A percentile compares a stretch with the other conserved stretches of the same genome.
Conservation (phyloP, 2,329 filamentous ascomycete genomes). For the Aureobasidium sp. region DNA sequence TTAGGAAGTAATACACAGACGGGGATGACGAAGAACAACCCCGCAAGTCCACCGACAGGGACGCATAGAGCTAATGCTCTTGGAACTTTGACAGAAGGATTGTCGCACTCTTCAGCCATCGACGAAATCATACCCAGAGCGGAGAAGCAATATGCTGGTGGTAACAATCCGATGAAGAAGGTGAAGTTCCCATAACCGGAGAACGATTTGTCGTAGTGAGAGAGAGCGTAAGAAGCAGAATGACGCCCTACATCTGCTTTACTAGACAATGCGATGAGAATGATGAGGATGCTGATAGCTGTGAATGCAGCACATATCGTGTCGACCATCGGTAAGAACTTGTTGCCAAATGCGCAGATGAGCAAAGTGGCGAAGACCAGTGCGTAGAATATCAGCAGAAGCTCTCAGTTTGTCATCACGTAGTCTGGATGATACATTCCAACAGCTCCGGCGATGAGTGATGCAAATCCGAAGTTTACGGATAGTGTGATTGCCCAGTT, state of each 20-base stretch:
- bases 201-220: conserved; percentile 48
- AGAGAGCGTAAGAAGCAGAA: conserved; percentile 42
- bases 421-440: conserved; percentile 47
- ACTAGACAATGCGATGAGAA: conserved; percentile 48
- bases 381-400: conserved; percentile 63
- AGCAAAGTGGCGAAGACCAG: conserved; percentile 57
- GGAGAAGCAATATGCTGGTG: conserved; percentile 30
- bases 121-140: conserved; percentile 55
- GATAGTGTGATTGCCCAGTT: conserved; percentile 72
- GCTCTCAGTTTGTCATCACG: conserved; percentile 51
- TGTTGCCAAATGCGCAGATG: conserved; percentile 60
- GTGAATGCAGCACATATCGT: conserved; percentile 51
- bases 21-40: conserved; percentile 49
- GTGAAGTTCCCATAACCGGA: conserved; percentile 53
- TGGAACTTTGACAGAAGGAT: conserved; percentile 46
- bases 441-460: conserved; percentile 41
- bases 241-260: conserved; percentile 48
- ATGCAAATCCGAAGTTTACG: conserved; percentile 62
- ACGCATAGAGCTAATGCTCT: conserved; percentile 45
- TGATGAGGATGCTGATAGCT: conserved; percentile 47
- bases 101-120: conserved; percentile 53
- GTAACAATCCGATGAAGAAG: conserved; percentile 55
- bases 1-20: conserved; percentile 45
- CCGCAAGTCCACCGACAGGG: conserved; percentile 46
- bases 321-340: conserved; percentile 56